A percentile compares a stretch with the other conserved stretches of the same genome.
Conservation (phyloP, 2,329 filamentous ascomycete species). For the Leptographium flavum region DNA sequence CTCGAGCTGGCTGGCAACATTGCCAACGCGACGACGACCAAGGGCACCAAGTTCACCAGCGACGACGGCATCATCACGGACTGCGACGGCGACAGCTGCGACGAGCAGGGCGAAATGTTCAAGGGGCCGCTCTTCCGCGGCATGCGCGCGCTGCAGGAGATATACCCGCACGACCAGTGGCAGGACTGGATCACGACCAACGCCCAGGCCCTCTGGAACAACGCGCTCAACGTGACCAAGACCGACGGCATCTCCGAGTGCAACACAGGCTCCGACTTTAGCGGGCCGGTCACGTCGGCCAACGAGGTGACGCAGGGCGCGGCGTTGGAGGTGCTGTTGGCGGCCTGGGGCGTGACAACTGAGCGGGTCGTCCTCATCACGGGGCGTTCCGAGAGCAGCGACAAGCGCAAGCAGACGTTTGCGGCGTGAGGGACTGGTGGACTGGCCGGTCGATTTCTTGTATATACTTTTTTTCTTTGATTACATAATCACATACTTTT, state of each 20-base stretch:
- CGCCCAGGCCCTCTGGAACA: conserved; percentile 1
- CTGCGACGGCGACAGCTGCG: neutral
- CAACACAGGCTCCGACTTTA: neutral
- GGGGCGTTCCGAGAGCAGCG: no score
- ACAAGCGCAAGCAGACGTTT: no score
- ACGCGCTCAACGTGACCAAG: neutral
- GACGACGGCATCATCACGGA: neutral
- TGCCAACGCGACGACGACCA: conserved; percentile 20
- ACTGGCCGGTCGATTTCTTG: no score
- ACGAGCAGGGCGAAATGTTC: conserved; percentile 1
- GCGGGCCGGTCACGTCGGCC: neutral
- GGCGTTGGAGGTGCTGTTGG: neutral
- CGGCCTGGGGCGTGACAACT: neutral
- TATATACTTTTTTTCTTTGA: no score
- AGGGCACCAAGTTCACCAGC: conserved; percentile 16
- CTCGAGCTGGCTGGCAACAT: conserved; percentile 29
- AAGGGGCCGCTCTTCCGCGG: conserved; percentile 4
- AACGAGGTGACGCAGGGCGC: neutral
- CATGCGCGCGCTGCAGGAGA: neutral
- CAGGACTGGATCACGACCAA: neutral
- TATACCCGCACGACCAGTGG: neutral
- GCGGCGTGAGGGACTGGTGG: no score
- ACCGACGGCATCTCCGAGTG: neutral
- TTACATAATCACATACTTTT: no score
- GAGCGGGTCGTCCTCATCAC: no score